Base-by-base conservation (phyloP, 805 yeast genomes). In the Lipomyces lipofer region DNA sequence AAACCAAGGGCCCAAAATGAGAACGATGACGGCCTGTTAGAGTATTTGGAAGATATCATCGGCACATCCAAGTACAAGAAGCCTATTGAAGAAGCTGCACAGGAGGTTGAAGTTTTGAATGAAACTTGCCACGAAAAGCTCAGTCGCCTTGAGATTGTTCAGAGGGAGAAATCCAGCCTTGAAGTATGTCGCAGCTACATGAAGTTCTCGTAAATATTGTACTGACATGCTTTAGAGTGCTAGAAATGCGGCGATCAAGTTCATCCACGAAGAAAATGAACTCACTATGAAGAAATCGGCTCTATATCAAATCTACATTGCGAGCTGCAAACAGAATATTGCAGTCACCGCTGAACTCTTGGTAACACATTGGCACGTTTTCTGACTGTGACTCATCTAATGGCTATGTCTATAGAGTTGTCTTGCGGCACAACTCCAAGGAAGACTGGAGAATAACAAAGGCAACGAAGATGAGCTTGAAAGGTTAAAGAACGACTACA, bases 1-100 rank as follows among this genome's bases (percentile, higher is more conserved):
- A 92, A 92, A 67, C 87, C 99, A 9, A 94, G 92, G 66, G 98
- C 97, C 0, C 97, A 94, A 65, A 81, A 77, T 47, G 96, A 88
- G 49, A 82, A 82, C 60, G 98, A 92, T 64, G 98, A 94, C 67
- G 99, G 99, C 0, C 74, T 94, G 25, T 72, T 94, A 36, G 99
- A 95, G 66, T 94, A 94, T 67, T 72, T 94, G 56, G 99, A 94
- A 67, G 99, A 95, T 73, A 92, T 94, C 46, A 94, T 95, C 51
- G 99, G 99, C 3, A 95, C 99, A 0, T 77, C 97, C 1, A 77
- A 79, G 45, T 95, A 91, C 68, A 91, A 94, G 68, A 75, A 77
- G 24, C 71, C 82, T 38, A 91, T 94, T 55, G 96, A 88, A 64
- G 78, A 79, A 25, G 76, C 82, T 24, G 72, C 80, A 45, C 67